Percentiles rank a stretch among this genome's conserved stretches.
Evolutionary conservation across 108 stramenopile species (phyloP).

Genomic region (Epithemia pelagica): DNA sequence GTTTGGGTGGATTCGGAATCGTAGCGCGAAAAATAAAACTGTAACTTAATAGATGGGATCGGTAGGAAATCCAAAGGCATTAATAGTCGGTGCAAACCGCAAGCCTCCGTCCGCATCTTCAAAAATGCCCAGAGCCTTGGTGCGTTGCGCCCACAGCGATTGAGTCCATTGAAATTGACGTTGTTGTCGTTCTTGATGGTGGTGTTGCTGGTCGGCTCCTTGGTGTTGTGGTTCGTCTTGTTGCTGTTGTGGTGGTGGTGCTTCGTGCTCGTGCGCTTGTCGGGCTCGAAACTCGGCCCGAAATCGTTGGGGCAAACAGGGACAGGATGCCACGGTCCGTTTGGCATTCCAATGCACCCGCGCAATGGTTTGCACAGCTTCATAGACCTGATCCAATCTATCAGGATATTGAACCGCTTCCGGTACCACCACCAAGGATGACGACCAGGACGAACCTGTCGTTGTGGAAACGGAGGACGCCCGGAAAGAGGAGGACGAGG

Average conservation of each 20-base stretch:
- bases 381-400: background rate
- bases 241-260: background rate
- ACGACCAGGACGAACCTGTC: too few species aligned
- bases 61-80: background rate
- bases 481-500: too few species aligned
- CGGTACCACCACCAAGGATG: background rate
- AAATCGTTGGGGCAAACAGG: background rate
- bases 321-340: background rate
- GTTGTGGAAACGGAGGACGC: too few species aligned
- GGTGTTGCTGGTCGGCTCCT: background rate
- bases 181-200: background rate
- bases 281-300: background rate
- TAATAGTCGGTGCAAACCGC: background rate
- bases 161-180: background rate
- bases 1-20: too few species aligned
- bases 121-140: background rate
- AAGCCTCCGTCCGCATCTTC: background rate
- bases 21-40: too few species aligned
- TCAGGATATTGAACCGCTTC: background rate
- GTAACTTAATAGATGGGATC: too few species aligned
- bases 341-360: background rate
- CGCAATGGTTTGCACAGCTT: background rate
- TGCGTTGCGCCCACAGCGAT: background rate
- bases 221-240: background rate
- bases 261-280: background rate